phyloP scores from a whole-genome alignment of 805 yeast genomes.

The Scheffersomyces amazonensis region DNA sequence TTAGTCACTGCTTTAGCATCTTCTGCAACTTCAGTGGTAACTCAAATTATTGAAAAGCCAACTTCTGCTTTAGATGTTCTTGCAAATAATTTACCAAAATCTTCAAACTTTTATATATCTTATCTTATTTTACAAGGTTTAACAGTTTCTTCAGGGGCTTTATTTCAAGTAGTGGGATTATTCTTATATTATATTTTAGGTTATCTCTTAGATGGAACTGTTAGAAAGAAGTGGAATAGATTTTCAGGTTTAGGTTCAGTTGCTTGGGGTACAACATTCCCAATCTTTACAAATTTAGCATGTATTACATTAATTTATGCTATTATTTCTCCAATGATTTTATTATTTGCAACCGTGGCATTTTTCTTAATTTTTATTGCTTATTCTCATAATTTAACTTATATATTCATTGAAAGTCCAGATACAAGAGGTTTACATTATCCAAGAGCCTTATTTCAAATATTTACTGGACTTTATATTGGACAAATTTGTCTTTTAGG shows the following conservation, averaged over 20 bases:
- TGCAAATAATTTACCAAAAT: constrained; percentile 67
- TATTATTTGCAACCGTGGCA: constrained; percentile 69
- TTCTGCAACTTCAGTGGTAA: constrained; percentile 65
- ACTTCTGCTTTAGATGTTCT: constrained; percentile 53
- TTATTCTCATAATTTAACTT: constrained; percentile 72
- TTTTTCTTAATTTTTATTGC: constrained; percentile 75
- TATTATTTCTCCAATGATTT: constrained; percentile 77
- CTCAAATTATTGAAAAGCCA: constrained; percentile 60
- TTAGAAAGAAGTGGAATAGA: constrained; percentile 65
- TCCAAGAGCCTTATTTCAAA: constrained; percentile 86
- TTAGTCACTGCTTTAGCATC: constrained; percentile 69
- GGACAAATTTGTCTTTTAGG: constrained; percentile 88
- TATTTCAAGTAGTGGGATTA: constrained; percentile 60
- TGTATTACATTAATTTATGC: constrained; percentile 67
- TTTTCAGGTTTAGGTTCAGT: constrained; percentile 51
- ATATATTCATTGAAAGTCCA: constrained; percentile 62
- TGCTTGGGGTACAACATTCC: constrained; percentile 76
- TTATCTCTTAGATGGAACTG: constrained; percentile 54
- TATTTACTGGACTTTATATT: constrained; percentile 81
- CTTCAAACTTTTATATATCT: constrained; percentile 71
- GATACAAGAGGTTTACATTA: constrained; percentile 82
- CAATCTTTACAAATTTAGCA: constrained; percentile 69
- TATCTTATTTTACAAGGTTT: constrained; percentile 70
- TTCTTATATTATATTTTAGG: constrained; percentile 61
- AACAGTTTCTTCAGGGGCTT: constrained; percentile 59